Conservation (phyloP, 768 basidiomycete species). For the Panaeolus cyanescens region DNA sequence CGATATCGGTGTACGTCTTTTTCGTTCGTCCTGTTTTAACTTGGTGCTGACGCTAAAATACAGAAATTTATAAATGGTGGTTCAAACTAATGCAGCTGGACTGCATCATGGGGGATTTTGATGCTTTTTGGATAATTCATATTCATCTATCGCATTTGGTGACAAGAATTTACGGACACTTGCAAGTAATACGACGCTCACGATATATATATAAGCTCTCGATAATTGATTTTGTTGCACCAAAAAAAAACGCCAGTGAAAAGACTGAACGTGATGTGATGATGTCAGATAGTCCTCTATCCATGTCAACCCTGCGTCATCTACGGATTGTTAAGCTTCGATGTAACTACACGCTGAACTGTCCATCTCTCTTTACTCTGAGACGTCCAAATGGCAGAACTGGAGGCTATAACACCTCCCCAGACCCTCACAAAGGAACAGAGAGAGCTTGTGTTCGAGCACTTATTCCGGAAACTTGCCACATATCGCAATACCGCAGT, state of each 20-base stretch:
- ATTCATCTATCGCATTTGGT: neutral
- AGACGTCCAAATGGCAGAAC: conserved; percentile 13
- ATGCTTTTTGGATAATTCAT: neutral
- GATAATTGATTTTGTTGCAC: neutral
- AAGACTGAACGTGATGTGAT: no score
- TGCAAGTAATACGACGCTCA: neutral
- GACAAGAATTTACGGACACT: neutral
- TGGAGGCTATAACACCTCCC: conserved; percentile 36
- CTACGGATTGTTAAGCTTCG: neutral
- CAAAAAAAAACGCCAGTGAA: no score
- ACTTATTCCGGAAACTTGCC: conserved; percentile 46
- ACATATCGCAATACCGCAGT: conserved; percentile 44
- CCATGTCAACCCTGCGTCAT: neutral
- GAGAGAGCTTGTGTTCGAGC: conserved; percentile 38
- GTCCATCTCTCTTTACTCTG: neutral
- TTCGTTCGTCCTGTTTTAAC: neutral
- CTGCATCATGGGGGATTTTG: neutral
- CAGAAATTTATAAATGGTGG: conserved; percentile 17
- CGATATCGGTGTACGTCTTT: conserved; percentile 20
- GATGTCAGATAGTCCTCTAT: neutral
- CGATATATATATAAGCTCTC: neutral
- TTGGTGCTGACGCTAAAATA: conserved; percentile 1
- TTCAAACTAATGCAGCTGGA: neutral
- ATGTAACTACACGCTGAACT: neutral
- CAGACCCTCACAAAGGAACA: conserved; percentile 37